A percentile compares a stretch with the other conserved stretches of the same genome.
phyloP scores from a whole-genome alignment of 2,329 filamentous ascomycete species.

The Talaromyces sp. region DNA sequence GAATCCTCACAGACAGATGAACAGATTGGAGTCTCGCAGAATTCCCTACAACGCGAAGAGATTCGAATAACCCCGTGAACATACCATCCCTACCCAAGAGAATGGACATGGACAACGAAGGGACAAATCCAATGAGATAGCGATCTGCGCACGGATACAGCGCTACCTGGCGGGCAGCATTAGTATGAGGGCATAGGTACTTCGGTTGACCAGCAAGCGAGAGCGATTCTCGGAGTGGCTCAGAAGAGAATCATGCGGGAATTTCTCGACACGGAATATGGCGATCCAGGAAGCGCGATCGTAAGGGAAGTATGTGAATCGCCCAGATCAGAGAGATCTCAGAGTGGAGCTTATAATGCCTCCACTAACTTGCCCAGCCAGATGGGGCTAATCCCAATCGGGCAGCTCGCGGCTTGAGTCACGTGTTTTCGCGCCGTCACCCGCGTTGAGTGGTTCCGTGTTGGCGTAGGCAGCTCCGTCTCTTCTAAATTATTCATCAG shows the following conservation, averaged over 20 bases:
- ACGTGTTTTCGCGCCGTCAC: constrained; percentile 21
- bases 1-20: background rate
- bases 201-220: constrained; percentile 2
- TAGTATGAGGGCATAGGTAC: constrained; percentile 4
- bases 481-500: background rate
- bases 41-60: background rate
- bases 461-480: constrained; percentile 1
- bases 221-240: background rate
- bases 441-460: constrained; percentile 11
- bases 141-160: constrained; percentile 11
- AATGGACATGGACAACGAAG: background rate
- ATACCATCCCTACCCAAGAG: background rate
- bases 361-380: background rate
- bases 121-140: background rate
- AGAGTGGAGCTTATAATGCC: background rate
- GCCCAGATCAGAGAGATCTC: background rate
- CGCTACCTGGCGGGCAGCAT: constrained; percentile 12
- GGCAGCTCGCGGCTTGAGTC: background rate
- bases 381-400: background rate
- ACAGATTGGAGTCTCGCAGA: background rate
- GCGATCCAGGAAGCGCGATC: background rate
- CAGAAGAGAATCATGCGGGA: background rate
- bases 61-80: background rate
- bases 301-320: background rate
- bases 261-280: background rate